Evolutionary conservation across 2,329 filamentous ascomycete species (phyloP), one percentile per base, ranked within the genome.

Genomic region (Colletotrichum caudatum): DNA sequence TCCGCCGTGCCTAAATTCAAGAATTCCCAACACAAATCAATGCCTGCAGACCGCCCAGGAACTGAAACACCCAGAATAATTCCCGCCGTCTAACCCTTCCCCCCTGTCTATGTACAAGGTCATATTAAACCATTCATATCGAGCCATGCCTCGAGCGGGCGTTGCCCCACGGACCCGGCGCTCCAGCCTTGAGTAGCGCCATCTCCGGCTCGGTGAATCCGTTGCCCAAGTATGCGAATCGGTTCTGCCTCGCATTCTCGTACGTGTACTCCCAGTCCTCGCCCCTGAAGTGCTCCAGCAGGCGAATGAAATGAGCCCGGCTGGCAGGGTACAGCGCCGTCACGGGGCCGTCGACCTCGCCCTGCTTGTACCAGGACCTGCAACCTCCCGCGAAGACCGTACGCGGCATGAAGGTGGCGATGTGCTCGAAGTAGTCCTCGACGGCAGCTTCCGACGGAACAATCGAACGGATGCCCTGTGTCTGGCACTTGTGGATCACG

Each of bases 211-310:
- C 78, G 33, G 86, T 86, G 74, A 87, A 87, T 1, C 87, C 87
- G 60, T 88, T 88, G 11, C 86, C 86, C 11, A 88, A 78, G 69
- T 86, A 88, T n/a, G 74, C 77, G 74, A 87, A 88, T 41, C 86
- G 78, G 73, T 88, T 88, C 67, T 74, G 73, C 71, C 73, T 77
- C 23, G 72, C 65, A 12, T 41, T 65, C 37, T 83, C 80, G 53
- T 86, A 85, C 29, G 84, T 80, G 74, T 86, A 88, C 57, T 88
- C 86, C 80, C 83, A 89, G 74, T 89, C 84, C 76, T 88, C 87
- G 23, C 83, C 84, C 50, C 86, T 79, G 71, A 88, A 83, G 9
- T 77, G 76, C 74, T 85, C 83, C 29, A 89, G 80, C 84, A 87
- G 87, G 72, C 86, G 83, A 76, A 87, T 84, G 77, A 87, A 87